These are phyloP conservation scores for Peronospora destructor DNA, from an alignment of 352 stramenopile genomes.

Conservation along the genomic window DNA sequence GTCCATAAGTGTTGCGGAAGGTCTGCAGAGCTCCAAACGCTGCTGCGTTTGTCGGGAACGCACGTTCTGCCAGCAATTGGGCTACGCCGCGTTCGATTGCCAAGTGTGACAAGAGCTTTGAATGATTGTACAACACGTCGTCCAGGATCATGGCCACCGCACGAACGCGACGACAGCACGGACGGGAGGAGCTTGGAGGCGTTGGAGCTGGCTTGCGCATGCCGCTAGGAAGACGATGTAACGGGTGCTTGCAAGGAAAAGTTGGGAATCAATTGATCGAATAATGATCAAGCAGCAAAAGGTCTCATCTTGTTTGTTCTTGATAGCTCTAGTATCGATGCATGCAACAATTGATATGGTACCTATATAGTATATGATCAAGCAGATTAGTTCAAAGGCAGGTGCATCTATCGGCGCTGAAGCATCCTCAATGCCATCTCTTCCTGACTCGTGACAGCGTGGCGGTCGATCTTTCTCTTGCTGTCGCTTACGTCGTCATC, in stretches of 20 bases:
- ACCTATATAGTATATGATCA: background rate
- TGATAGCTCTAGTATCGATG: background rate
- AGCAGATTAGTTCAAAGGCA: too few species aligned
- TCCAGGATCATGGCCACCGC: conserved; percentile 82
- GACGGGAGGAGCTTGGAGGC: conserved; percentile 1
- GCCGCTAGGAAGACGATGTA: conserved; percentile 18
- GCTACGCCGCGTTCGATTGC: conserved; percentile 70
- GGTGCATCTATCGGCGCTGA: conserved; percentile 41
- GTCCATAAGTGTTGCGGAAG: conserved; percentile 77
- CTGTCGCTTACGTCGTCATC: conserved; percentile 17
- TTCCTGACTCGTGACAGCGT: conserved; percentile 62
- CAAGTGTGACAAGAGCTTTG: conserved; percentile 68
- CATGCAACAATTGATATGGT: background rate
- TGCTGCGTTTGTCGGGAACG: conserved; percentile 56
- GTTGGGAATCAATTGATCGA: background rate
- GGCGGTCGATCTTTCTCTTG: conserved; percentile 38
- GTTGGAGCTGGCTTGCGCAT: conserved; percentile 13
- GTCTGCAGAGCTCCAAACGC: conserved; percentile 69
- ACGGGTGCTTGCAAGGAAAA: conserved; percentile 11
- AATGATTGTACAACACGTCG: conserved; percentile 84
- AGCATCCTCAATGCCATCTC: conserved; percentile 73
- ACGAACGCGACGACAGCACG: conserved; percentile 46
- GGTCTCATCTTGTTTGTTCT: conserved; percentile 5
- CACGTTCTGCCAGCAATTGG: conserved; percentile 59
- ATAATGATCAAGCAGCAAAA: conserved; percentile 10